Base-by-base conservation (phyloP, 345 rosid species). In the Excoecaria agallocha region DNA sequence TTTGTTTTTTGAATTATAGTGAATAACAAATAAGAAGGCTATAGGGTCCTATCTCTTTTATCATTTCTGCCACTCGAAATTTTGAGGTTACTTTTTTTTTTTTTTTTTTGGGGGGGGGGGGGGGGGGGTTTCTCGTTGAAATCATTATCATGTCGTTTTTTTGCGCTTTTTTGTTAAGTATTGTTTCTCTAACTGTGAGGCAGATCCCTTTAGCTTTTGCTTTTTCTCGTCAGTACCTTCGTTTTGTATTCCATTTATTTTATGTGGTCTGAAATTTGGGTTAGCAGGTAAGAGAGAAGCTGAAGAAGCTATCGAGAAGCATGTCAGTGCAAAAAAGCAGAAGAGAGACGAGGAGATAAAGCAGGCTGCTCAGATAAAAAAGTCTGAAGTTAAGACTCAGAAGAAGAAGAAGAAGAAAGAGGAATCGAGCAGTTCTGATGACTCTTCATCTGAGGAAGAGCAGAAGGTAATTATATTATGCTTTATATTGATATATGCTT, bases 401-500 rank as follows among this genome's bases (percentile, higher is more conserved):
- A 84, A 84, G 78, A 80, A 76, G 71, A 84, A 83, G 82, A 88
- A 85, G 48, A 43, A 84, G 82, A 88, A 85, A 80, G 78, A 66
- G 50, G 94, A 87, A 57, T 80, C 86, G 39, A 84, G 88, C 61
- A 85, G 88, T 78, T 83, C 86, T 50, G 79, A 80, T 12, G 89
- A 82, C 15, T 84, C 88, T 16, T 87, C 91, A 1, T 91, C 95
- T 0, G 95, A 92, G 76, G 93, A 90, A 63, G 95, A 90, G 43
- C 79, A 63, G 24, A 86, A 85, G 85, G 94, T 86, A 77, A 11
- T 43, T 56, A 6, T 0, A 43, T 1, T 56, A 6, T 5, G 39
- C 1, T 11, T 65, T 11, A 24, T 11, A 13, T 11, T n/a, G 13
- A 3, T 5, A 9, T 22, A 11, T n/a, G 24, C 48, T 43, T 10